Evolutionary conservation across 352 stramenopile genomes (phyloP).

Genomic region (Phytophthora idaei): DNA sequence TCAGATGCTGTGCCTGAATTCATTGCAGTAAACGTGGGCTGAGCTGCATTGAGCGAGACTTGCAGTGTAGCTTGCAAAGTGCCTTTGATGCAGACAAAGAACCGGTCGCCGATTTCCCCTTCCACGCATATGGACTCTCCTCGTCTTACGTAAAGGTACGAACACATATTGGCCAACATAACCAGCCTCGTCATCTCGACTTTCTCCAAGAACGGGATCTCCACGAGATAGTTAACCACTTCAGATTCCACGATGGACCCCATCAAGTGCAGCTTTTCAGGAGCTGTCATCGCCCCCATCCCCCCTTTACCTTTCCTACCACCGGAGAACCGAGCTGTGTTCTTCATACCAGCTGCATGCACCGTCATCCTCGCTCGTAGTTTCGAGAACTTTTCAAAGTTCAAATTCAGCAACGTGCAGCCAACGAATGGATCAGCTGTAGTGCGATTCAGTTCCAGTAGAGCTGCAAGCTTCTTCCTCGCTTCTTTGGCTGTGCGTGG

Average conservation of each 20-base stretch:
- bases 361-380: conserved; percentile 37
- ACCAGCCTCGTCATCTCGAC: conserved; percentile 64
- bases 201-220: conserved; percentile 70
- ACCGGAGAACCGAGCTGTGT: conserved; percentile 61
- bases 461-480: conserved; percentile 58
- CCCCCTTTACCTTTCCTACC: conserved; percentile 25
- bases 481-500: conserved; percentile 24
- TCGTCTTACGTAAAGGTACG: conserved; percentile 61
- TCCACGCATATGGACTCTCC: conserved; percentile 60
- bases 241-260: conserved; percentile 71
- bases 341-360: conserved; percentile 38
- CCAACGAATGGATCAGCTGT: conserved; percentile 57
- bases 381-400: conserved; percentile 58
- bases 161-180: conserved; percentile 70
- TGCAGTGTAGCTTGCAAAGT: conserved; percentile 55
- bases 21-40: conserved; percentile 33
- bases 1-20: background rate
- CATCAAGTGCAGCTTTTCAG: conserved; percentile 71
- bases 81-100: conserved; percentile 77
- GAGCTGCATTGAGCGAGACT: conserved; percentile 34
- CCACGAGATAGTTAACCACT: conserved; percentile 66
- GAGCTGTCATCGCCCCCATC: conserved; percentile 37
- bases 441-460: conserved; percentile 65
- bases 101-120: conserved; percentile 63
- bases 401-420: conserved; percentile 65